phyloP scores from a whole-genome alignment of 768 basidiomycete species.

The Tylopilus sp. region DNA sequence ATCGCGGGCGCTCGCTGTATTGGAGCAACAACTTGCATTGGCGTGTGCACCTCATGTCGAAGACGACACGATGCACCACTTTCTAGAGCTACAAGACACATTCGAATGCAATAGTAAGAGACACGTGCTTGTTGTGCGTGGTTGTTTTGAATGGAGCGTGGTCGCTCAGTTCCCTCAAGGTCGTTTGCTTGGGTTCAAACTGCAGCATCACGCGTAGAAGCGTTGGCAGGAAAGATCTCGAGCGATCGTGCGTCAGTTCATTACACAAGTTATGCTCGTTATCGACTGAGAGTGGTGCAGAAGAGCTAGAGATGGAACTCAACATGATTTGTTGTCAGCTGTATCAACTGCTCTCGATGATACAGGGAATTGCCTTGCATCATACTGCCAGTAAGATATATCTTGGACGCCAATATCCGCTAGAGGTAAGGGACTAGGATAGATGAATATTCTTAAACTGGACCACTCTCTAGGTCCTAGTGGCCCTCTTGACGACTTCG shows the following conservation, averaged over 20 bases:
- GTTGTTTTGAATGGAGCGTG: slow-evolving; percentile 2
- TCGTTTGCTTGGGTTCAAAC: slow-evolving; percentile 59
- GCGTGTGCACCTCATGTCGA: slow-evolving; percentile 44
- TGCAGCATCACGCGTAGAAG: slow-evolving; percentile 50
- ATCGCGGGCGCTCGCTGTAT: slow-evolving; percentile 48
- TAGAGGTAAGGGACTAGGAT: slow-evolving; percentile 51
- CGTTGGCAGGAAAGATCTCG: slow-evolving; percentile 42
- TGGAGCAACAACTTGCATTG: slow-evolving; percentile 55
- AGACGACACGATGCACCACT: slow-evolving; percentile 46
- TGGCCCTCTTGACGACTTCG: slow-evolving; percentile 67
- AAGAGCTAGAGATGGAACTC: slow-evolving; percentile 47
- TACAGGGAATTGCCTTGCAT: slow-evolving; percentile 74
- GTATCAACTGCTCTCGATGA: slow-evolving; percentile 56
- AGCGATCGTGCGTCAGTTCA: slow-evolving; percentile 38
- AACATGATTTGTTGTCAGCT: slow-evolving; percentile 50
- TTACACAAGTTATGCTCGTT: not conserved
- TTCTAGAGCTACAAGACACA: slow-evolving; percentile 67
- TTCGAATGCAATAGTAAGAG: slow-evolving; percentile 80
- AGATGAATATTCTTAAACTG: slow-evolving; percentile 1
- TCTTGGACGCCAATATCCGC: slow-evolving; percentile 60
- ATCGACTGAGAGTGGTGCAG: slow-evolving; percentile 22
- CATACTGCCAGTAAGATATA: slow-evolving; percentile 67
- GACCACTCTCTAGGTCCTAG: slow-evolving; percentile 52
- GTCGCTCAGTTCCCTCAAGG: slow-evolving; percentile 61
- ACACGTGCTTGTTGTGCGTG: not conserved